Conservation (phyloP, 306 rosid species). For the Vicia villosa region DNA sequence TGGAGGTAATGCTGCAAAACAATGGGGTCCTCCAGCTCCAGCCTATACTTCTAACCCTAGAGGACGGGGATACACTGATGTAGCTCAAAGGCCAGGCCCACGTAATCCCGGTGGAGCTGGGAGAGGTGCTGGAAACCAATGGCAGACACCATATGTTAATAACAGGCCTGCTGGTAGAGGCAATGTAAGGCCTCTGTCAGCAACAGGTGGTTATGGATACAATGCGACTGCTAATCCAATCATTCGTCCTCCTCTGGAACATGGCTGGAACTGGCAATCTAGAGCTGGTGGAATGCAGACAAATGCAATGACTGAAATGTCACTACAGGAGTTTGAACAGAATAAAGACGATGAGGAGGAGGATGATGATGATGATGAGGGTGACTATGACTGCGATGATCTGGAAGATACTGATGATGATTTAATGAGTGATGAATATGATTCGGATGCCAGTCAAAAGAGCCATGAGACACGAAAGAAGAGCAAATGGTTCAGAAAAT, state of each 20-base stretch:
- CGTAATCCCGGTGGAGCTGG: slow-evolving; percentile 48
- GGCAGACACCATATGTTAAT: slow-evolving; percentile 44
- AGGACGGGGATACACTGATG: slow-evolving; percentile 46
- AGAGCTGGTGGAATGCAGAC: slow-evolving; percentile 48
- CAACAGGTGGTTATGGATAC: slow-evolving; percentile 39
- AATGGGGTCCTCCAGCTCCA: slow-evolving; percentile 47
- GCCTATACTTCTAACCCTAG: slow-evolving; percentile 44
- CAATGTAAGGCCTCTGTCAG: slow-evolving; percentile 43
- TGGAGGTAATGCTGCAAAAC: slow-evolving; percentile 62
- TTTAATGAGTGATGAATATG: slow-evolving; percentile 63
- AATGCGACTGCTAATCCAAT: slow-evolving; percentile 40
- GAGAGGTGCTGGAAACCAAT: slow-evolving; percentile 46
- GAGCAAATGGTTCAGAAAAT: slow-evolving; percentile 58
- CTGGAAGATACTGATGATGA: slow-evolving; percentile 71
- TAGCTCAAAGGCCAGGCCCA: slow-evolving; percentile 40
- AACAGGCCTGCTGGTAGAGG: slow-evolving; percentile 61
- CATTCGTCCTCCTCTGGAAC: slow-evolving; percentile 64
- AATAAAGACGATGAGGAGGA: slow-evolving; percentile 17
- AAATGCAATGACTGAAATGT: slow-evolving; percentile 32
- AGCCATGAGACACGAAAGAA: slow-evolving; percentile 70
- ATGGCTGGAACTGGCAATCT: slow-evolving; percentile 88
- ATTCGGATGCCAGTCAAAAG: slow-evolving; percentile 69
- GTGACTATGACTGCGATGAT: slow-evolving; percentile 47
- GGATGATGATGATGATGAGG: slow-evolving; percentile 20
- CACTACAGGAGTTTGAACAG: slow-evolving; percentile 37